These are phyloP conservation scores for Colletotrichum tabaci DNA, from an alignment of 2,329 filamentous ascomycete species.

Conservation along the genomic window DNA sequence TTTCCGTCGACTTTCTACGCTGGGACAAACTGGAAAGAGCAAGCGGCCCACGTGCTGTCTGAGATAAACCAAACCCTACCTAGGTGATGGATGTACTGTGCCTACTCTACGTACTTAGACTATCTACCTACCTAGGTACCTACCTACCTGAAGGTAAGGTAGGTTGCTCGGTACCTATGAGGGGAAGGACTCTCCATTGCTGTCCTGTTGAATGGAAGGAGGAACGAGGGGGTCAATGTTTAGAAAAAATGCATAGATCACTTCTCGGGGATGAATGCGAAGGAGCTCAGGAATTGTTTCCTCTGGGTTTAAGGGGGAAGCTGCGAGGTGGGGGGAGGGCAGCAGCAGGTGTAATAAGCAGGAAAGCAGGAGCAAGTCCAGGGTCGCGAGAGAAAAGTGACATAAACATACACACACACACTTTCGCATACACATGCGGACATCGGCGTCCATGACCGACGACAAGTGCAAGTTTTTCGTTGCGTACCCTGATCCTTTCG, in stretches of 20 bases:
- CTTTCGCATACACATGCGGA: too few species aligned
- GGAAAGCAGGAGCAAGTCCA: slow-evolving; percentile 1
- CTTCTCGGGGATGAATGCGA: slow-evolving; percentile 4
- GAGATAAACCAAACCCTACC: slow-evolving; percentile 18
- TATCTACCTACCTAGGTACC: too few species aligned
- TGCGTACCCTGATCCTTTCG: too few species aligned
- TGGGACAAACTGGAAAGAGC: slow-evolving; percentile 16
- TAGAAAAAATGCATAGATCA: slow-evolving; percentile 7
- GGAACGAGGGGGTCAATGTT: slow-evolving; percentile 24
- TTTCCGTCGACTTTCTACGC: slow-evolving; percentile 17
- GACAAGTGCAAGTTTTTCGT: too few species aligned
- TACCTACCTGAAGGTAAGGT: too few species aligned
- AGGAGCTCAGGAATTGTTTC: slow-evolving; percentile 18
- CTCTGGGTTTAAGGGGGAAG: not conserved
- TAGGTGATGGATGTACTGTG: too few species aligned
- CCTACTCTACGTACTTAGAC: too few species aligned
- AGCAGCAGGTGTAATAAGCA: not conserved
- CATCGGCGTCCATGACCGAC: too few species aligned
- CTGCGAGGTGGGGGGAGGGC: slow-evolving; percentile 6
- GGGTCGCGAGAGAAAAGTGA: slow-evolving; percentile 14
- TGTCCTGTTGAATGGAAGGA: slow-evolving; percentile 5
- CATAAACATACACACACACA: not conserved
- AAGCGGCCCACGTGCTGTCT: slow-evolving; percentile 24
- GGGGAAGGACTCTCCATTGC: not conserved
- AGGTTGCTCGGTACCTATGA: not conserved